These are phyloP conservation scores for Mantamonas sphyraenae DNA, from an alignment of 78 protist species.

Conservation along the genomic window DNA sequence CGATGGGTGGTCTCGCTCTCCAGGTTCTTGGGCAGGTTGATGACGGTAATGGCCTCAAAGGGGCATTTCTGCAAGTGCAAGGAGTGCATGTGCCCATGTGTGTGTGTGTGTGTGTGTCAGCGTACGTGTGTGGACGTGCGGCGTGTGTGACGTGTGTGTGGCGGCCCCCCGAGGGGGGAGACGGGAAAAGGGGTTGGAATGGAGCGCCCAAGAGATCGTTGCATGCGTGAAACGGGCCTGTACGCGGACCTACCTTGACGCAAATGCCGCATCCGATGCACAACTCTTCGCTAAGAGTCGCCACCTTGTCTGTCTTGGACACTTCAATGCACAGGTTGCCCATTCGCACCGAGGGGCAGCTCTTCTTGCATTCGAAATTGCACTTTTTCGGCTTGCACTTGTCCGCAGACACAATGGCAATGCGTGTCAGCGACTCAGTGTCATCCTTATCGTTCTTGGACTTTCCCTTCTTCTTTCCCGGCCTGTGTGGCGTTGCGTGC, in stretches of 20 bases:
- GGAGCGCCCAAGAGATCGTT: neutral
- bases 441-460: no score
- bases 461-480: no score
- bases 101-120: no score
- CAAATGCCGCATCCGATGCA: conserved; percentile 99
- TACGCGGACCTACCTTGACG: conserved; percentile 68
- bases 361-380: conserved; percentile 90
- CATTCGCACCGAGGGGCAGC: conserved; percentile 95
- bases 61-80: conserved; percentile 98
- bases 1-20: conserved; percentile 89
- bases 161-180: no score
- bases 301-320: conserved; percentile 56
- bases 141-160: no score
- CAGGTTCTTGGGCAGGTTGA: conserved; percentile 95
- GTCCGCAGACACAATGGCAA: conserved; percentile 93
- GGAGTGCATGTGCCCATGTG: no score
- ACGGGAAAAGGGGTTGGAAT: neutral
- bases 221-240: neutral
- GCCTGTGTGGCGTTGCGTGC: no score
- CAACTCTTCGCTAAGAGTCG: conserved; percentile 90
- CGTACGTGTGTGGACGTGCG: no score
- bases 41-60: conserved; percentile 95
- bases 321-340: conserved; percentile 98
- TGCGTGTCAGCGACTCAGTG: conserved; percentile 84
- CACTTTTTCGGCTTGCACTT: conserved; percentile 97